Evolutionary conservation across 2,329 filamentous ascomycete species (phyloP).

Genomic region (Arthroderma sp.): DNA sequence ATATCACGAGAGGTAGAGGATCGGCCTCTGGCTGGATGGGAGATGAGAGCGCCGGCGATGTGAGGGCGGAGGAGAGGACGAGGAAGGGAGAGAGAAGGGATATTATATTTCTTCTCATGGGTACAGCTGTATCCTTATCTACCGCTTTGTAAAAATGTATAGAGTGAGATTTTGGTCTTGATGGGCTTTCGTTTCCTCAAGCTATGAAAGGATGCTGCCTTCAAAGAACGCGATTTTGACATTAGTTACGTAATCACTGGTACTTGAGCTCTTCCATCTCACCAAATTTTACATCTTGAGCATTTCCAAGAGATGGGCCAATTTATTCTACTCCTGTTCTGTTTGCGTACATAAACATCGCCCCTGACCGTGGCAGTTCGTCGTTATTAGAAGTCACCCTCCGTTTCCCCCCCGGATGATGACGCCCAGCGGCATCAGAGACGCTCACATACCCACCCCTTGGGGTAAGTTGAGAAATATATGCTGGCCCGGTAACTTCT

Average conservation of each 20-base stretch:
- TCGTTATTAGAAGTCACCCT: not conserved
- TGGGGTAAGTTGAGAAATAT: not conserved
- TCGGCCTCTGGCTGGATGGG: not conserved
- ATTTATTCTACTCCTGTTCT: not conserved
- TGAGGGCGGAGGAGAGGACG: not conserved
- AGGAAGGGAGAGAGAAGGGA: not conserved
- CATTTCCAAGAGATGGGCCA: too few relatives aligned
- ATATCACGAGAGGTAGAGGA: constrained; percentile 80
- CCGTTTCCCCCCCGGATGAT: not conserved
- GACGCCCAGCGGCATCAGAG: not conserved
- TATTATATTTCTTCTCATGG: not conserved
- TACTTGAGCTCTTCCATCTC: too few relatives aligned
- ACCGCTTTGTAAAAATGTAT: not conserved
- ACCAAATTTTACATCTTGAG: too few relatives aligned
- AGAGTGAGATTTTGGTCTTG: not conserved
- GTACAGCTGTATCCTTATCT: not conserved
- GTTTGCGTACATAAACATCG: not conserved
- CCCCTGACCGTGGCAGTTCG: not conserved
- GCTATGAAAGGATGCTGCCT: not conserved
- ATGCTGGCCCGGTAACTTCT: not conserved
- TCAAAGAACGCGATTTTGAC: too few relatives aligned
- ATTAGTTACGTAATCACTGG: too few relatives aligned
- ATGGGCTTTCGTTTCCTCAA: not conserved
- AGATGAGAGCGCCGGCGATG: not conserved
- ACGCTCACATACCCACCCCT: not conserved